A percentile compares a stretch with the other conserved stretches of the same genome.
phyloP scores from a whole-genome alignment of 2,329 filamentous ascomycete genomes.

The Diaporthe helianthi region DNA sequence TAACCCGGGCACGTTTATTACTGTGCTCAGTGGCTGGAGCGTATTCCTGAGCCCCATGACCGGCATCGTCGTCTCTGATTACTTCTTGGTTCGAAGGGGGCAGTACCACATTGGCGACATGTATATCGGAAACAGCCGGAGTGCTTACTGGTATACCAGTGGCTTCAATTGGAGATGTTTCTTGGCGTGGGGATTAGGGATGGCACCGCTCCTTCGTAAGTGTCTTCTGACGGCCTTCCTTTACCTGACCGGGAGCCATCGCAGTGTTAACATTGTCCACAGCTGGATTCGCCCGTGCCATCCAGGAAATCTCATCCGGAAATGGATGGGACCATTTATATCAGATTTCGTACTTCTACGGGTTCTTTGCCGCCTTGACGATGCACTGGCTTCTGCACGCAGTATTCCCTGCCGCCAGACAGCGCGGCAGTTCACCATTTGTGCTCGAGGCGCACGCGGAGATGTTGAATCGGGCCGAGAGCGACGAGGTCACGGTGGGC shows the following conservation, averaged over 20 bases:
- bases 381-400: constrained; percentile 38
- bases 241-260: too few relatives aligned
- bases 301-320: constrained; percentile 36
- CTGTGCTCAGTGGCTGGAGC: constrained; percentile 42
- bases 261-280: not conserved
- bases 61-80: constrained; percentile 54
- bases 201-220: constrained; percentile 43
- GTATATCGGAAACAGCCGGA: constrained; percentile 45
- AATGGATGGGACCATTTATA: constrained; percentile 44
- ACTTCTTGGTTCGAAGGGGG: constrained; percentile 50
- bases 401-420: constrained; percentile 38
- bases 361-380: constrained; percentile 39
- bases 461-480: constrained; percentile 15
- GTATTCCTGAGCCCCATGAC: constrained; percentile 58
- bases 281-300: constrained; percentile 41
- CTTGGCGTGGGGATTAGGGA: constrained; percentile 48
- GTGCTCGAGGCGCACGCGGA: constrained; percentile 39
- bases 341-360: constrained; percentile 43
- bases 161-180: constrained; percentile 55
- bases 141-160: constrained; percentile 51
- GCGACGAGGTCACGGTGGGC: not conserved
- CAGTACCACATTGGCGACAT: constrained; percentile 53
- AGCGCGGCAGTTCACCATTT: constrained; percentile 40
- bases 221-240: too few relatives aligned
- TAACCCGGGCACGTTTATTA: constrained; percentile 51